phyloP scores from a whole-genome alignment of 176 grass and related monocot species.

The Panicum miliaceum region DNA sequence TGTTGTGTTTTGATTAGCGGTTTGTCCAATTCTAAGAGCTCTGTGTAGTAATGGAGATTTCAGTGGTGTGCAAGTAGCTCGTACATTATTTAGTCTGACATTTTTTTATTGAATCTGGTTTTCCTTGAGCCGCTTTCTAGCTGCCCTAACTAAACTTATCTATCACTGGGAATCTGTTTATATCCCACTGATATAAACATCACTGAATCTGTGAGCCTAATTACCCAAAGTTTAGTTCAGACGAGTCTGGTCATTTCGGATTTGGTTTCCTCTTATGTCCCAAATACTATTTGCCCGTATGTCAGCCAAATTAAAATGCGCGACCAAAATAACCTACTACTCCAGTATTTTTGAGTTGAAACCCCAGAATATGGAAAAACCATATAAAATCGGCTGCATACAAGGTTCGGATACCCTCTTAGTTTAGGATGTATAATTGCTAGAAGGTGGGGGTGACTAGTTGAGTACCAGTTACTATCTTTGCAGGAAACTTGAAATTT shows the following conservation, averaged over 20 bases:
- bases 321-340: background rate
- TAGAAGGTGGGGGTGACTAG: background rate
- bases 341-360: background rate
- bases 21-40: background rate
- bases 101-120: background rate
- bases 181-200: background rate
- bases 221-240: background rate
- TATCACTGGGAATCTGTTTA: constrained; percentile 5
- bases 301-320: background rate
- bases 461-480: background rate
- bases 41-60: background rate
- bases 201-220: background rate
- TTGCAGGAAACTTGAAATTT: background rate
- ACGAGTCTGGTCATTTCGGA: background rate
- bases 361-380: background rate
- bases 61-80: background rate
- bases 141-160: background rate
- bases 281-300: background rate
- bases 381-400: background rate
- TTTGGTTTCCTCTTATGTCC: background rate
- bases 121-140: background rate
- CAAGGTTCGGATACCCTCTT: background rate
- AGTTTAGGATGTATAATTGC: background rate
- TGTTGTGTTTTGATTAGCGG: background rate
- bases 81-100: background rate